phyloP scores from a whole-genome alignment of 2,329 filamentous ascomycete species.

The Dactylonectria macrodidyma region DNA sequence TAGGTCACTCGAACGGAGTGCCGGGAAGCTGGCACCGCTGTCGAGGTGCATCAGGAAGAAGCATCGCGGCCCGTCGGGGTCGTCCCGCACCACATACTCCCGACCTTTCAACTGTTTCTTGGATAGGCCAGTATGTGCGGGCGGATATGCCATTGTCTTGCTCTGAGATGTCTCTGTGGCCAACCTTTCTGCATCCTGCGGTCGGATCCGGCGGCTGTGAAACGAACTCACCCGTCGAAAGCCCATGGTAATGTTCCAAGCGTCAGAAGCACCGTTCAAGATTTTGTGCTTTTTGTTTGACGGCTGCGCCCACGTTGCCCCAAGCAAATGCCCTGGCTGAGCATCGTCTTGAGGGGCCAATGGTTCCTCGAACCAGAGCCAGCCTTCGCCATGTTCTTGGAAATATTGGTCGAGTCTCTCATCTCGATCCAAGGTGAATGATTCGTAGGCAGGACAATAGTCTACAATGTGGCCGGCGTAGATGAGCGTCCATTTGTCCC shows the following conservation, averaged over 20 bases:
- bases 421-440: constrained; percentile 42
- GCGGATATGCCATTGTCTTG: constrained; percentile 39
- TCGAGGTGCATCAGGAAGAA: constrained; percentile 48
- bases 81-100: constrained; percentile 32
- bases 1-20: constrained; percentile 40
- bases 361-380: constrained; percentile 47
- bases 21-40: constrained; percentile 43
- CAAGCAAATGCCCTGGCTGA: constrained; percentile 39
- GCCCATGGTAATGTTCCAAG: constrained; percentile 47
- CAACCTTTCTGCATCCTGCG: not conserved
- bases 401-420: constrained; percentile 44
- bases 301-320: constrained; percentile 45
- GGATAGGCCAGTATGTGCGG: constrained; percentile 20
- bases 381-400: constrained; percentile 41
- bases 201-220: constrained; percentile 34
- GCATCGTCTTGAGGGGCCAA: constrained; percentile 32
- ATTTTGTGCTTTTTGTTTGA: constrained; percentile 2
- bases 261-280: constrained; percentile 18
- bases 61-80: constrained; percentile 31
- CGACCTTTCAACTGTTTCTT: constrained; percentile 8
- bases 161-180: constrained; percentile 10
- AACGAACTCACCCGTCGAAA: constrained; percentile 43
- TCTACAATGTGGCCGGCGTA: constrained; percentile 43
- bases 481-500: constrained; percentile 44
- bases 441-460: constrained; percentile 42